Evolutionary conservation across 768 basidiomycete genomes (phyloP), one percentile per base, ranked within the genome.

Genomic region (Pleurotus sapidus): DNA sequence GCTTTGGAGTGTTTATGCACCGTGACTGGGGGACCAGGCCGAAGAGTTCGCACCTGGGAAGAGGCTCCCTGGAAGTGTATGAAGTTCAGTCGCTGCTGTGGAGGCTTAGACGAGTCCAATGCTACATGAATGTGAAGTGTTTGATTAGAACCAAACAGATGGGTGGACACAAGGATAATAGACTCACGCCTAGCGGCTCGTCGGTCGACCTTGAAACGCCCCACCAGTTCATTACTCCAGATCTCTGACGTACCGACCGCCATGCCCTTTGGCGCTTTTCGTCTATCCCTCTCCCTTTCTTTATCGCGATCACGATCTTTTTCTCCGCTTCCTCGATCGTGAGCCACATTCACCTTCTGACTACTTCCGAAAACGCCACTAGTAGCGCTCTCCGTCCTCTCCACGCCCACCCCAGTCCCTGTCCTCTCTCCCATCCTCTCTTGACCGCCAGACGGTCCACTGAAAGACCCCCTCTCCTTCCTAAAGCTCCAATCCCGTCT

Each of bases 1-100:
- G 88, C 87, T 55, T 88, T 84, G 1, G 91, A 90, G 66, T 93
- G 91, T 62, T 89, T 90, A 70, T 93, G 92, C 30, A 93, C 83
- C 55, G 88, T 84, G 34, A 83, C 78, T 20, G 77, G 74, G 0
- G 90, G 89, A 1, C 88, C 87, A 34, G 77, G 78, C 30, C 69
- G 71, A 5, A 68, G 71, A 37, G 75, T 77, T 4, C 57, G 62
- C 46, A 65, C 63, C 39, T 68, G 69, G n/a, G 72, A 68, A 59
- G 73, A 80, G 0, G 78, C 77, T 60, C 81, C 84, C 23, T 77
- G 73, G 55, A 84, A 74, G 57, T 83, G 84, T 6, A 77, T 76
- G 43, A 89, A 74, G 50, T 83, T 82, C 20, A 92, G 73, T 18
- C 90, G 85, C 61, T 91, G 88, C 57, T 88, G 87, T 7, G 79